A percentile compares a stretch with the other conserved stretches of the same genome.
phyloP scores from a whole-genome alignment of 768 basidiomycete species.

The Punctularia strigosozonata region DNA sequence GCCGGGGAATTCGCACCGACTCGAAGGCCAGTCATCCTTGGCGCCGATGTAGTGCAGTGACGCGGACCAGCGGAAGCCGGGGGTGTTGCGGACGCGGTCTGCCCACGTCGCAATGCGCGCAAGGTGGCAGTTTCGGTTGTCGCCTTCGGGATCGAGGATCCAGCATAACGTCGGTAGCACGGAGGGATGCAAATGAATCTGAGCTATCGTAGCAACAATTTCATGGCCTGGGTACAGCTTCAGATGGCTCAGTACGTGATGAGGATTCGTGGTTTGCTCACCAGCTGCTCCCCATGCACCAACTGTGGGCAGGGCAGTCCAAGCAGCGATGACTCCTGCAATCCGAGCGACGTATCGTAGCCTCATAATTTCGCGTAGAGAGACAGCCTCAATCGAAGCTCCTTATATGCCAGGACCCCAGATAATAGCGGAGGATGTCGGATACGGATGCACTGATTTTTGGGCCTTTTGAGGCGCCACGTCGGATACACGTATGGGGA shows the following conservation, averaged over 20 bases:
- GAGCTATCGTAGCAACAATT: constrained; percentile 88
- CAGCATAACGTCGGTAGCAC: constrained; percentile 55
- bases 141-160: constrained; percentile 45
- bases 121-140: constrained; percentile 56
- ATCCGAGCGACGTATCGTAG: no score
- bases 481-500: no score
- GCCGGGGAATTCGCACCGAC: constrained; percentile 71
- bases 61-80: constrained; percentile 61
- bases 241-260: background rate
- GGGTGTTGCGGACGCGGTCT: constrained; percentile 43
- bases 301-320: no score
- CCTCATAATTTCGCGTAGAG: no score
- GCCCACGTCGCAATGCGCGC: constrained; percentile 86
- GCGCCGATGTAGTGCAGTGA: constrained; percentile 70
- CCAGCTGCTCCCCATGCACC: no score
- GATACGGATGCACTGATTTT: no score
- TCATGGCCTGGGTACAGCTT: constrained; percentile 56
- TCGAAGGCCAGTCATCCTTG: constrained; percentile 63
- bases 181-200: constrained; percentile 75
- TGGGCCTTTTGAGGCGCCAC: no score
- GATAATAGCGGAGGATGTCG: no score
- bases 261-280: no score
- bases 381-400: no score
- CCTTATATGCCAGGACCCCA: no score
- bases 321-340: no score